Conservation (phyloP, 345 rosid species). For the Populus deltoides region DNA sequence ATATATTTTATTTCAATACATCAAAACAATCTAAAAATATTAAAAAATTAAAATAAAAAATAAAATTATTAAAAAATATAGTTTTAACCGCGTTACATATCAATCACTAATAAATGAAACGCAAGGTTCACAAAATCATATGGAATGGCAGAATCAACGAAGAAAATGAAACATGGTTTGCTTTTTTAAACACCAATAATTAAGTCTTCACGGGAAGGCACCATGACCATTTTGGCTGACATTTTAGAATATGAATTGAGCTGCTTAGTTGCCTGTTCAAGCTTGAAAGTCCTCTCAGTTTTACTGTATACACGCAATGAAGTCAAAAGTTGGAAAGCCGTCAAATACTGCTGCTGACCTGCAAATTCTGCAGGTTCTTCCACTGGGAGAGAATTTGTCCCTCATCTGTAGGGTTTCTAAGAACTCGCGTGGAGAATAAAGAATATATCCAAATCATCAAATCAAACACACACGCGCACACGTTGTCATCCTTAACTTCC, state of each 20-base stretch:
- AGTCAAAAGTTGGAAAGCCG: background rate
- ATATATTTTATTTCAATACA: rapidly evolving
- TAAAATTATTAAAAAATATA: too few relatives aligned
- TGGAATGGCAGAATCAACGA: too few relatives aligned
- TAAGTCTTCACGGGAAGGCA: too few relatives aligned
- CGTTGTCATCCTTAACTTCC: background rate
- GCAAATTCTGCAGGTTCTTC: background rate
- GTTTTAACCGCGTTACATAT: too few relatives aligned
- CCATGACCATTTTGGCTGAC: background rate
- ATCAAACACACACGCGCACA: background rate
- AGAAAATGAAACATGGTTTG: too few relatives aligned
- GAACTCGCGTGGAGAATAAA: background rate
- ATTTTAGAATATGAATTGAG: background rate
- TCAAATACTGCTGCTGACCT: background rate
- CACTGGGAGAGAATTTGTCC: background rate
- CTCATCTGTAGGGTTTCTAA: background rate
- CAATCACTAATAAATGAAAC: too few relatives aligned
- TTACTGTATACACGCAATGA: background rate
- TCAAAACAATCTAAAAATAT: too few relatives aligned
- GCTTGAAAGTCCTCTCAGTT: background rate
- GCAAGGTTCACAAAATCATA: too few relatives aligned
- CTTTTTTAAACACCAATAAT: too few relatives aligned
- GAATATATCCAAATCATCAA: background rate
- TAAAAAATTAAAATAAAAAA: too few relatives aligned
- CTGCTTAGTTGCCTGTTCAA: background rate